A percentile compares a stretch with the other conserved stretches of the same genome.
Evolutionary conservation across 768 basidiomycete species (phyloP).

Genomic region (Russula dissimulans): DNA sequence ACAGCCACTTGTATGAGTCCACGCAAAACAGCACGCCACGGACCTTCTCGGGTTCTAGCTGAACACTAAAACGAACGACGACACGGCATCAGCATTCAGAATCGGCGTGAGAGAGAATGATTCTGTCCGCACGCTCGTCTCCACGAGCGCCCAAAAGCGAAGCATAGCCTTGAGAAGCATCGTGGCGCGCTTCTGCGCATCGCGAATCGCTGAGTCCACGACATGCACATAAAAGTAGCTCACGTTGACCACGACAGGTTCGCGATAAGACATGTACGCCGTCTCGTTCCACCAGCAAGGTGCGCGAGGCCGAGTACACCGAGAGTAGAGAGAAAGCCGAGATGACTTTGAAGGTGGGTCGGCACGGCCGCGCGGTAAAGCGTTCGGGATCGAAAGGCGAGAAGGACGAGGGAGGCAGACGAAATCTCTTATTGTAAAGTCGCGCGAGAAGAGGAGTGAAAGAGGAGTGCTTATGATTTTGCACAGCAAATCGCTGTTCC

Average conservation of each 20-base stretch:
- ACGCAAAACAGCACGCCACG: constrained; percentile 74
- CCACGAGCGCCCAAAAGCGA: constrained; percentile 74
- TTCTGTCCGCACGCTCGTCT: constrained; percentile 66
- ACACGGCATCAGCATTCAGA: background rate
- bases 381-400: no score
- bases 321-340: no score
- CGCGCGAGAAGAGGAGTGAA: no score
- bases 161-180: constrained; percentile 76
- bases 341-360: no score
- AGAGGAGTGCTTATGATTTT: no score
- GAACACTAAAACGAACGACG: constrained; percentile 37
- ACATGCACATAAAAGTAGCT: constrained; percentile 93
- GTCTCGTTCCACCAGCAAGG: constrained; percentile 98
- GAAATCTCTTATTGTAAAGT: no score
- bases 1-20: constrained; percentile 90
- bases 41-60: constrained; percentile 82
- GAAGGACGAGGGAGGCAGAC: no score
- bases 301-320: no score
- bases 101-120: background rate
- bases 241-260: constrained; percentile 85
- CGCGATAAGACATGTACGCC: constrained; percentile 85
- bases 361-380: no score
- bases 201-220: constrained; percentile 45
- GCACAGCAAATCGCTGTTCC: no score
- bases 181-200: constrained; percentile 68